Percentiles rank a stretch among this genome's conserved stretches.
These are phyloP conservation scores for Diutina sp. DNA, from an alignment of 1,139 yeast species.

Conservation along the genomic window DNA sequence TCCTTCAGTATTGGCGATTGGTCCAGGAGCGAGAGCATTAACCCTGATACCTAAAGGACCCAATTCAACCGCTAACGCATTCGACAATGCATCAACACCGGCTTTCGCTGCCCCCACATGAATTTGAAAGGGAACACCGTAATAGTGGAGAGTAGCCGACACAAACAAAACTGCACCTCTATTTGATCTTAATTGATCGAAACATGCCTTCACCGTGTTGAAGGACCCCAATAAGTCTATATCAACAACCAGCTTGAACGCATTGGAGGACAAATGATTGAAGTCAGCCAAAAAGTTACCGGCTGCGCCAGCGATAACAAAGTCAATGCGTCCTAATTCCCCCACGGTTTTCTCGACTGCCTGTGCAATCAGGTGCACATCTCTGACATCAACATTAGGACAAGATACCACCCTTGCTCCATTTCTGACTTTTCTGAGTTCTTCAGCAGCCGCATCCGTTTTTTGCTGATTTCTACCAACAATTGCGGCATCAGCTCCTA, in stretches of 20 bases:
- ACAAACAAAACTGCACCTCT: constrained; percentile 67
- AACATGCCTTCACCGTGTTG: constrained; percentile 77
- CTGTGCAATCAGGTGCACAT: constrained; percentile 35
- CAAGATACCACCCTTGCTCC: constrained; percentile 58
- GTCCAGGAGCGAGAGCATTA: constrained; percentile 83
- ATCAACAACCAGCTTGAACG: constrained; percentile 73
- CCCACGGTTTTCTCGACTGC: constrained; percentile 58
- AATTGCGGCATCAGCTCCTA: constrained; percentile 82
- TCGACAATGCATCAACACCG: constrained; percentile 77
- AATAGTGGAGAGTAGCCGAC: constrained; percentile 77
- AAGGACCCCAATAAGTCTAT: constrained; percentile 80
- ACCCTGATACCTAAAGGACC: constrained; percentile 79
- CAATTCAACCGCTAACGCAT: constrained; percentile 73
- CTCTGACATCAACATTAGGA: constrained; percentile 67
- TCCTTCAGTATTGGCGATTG: constrained; percentile 75
- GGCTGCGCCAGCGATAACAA: constrained; percentile 89
- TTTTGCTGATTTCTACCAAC: constrained; percentile 62
- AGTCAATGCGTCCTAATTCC: constrained; percentile 64
- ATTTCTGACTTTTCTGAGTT: constrained; percentile 39
- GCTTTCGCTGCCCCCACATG: constrained; percentile 94
- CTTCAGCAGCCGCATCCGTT: constrained; percentile 56
- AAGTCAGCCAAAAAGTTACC: constrained; percentile 82
- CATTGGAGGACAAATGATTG: constrained; percentile 66
- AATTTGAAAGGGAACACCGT: constrained; percentile 74
- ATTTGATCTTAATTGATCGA: constrained; percentile 45